These are phyloP conservation scores for Talaromyces sp. DNA, from an alignment of 2,329 filamentous ascomycete species.

Conservation along the genomic window DNA sequence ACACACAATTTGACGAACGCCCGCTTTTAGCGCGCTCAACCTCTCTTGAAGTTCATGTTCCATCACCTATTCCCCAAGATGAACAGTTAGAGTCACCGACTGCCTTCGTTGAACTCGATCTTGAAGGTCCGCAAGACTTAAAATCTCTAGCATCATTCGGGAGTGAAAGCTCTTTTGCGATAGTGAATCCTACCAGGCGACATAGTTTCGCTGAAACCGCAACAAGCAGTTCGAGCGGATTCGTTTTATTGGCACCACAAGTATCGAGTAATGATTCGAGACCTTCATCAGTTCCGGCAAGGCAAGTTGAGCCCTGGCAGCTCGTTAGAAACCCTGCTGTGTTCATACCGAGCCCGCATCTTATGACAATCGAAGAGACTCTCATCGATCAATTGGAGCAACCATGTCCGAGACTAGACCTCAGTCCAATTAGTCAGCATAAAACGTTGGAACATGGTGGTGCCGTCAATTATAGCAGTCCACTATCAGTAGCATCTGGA, in stretches of 20 bases:
- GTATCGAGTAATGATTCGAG: background rate
- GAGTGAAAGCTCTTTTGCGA: background rate
- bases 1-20: background rate
- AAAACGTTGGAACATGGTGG: background rate
- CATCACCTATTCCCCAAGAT: constrained; percentile 7
- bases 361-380: constrained; percentile 2
- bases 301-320: background rate
- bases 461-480: background rate
- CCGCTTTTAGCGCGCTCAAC: constrained; percentile 10
- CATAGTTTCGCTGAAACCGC: constrained; percentile 4
- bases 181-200: background rate
- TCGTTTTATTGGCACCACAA: constrained; percentile 1
- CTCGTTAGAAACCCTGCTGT: background rate
- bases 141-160: background rate
- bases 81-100: background rate
- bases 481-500: background rate
- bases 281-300: background rate
- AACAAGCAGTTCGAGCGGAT: background rate
- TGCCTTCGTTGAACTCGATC: background rate
- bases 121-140: background rate
- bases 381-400: background rate
- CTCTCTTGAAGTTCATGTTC: constrained; percentile 15
- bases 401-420: background rate
- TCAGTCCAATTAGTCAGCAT: background rate
- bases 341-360: constrained; percentile 1